Conservation (phyloP, 345 rosid genomes). For the Populus alba region DNA sequence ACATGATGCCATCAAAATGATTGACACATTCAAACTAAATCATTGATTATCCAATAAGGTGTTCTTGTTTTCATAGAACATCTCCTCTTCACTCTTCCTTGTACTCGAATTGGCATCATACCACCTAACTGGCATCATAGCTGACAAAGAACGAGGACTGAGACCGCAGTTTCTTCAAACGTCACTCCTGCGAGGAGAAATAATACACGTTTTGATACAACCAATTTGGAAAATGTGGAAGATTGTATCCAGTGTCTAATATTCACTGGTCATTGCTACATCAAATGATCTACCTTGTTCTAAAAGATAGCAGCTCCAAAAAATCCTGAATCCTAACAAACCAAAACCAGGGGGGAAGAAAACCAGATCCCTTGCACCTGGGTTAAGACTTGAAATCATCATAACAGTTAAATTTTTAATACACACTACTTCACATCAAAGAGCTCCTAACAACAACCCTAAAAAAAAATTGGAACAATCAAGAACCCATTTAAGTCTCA, state of each 20-base stretch:
- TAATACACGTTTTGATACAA: conserved; percentile 26
- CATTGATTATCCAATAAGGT: too few species aligned
- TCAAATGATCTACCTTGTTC: conserved; percentile 23
- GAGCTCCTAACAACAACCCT: conserved; percentile 37
- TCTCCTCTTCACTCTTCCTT: too few species aligned
- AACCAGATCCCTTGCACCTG: conserved; percentile 17
- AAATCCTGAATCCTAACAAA: conserved; percentile 27
- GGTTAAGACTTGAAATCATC: conserved; percentile 12
- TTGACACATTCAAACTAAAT: too few species aligned
- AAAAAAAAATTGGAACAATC: conserved; percentile 21
- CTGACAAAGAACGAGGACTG: too few species aligned
- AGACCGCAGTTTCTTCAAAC: neutral
- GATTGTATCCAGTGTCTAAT: conserved; percentile 21
- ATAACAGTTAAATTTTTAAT: conserved; percentile 29
- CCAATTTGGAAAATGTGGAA: conserved; percentile 19
- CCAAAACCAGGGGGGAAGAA: neutral
- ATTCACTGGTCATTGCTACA: conserved; percentile 27
- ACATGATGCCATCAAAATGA: too few species aligned
- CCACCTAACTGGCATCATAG: too few species aligned
- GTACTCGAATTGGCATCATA: too few species aligned
- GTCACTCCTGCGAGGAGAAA: conserved; percentile 9
- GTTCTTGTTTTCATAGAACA: too few species aligned
- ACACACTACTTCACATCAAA: conserved; percentile 36
- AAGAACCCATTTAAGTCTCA: conserved; percentile 13
- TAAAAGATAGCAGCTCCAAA: neutral